Conservation (phyloP, 106 monocot genomes). For the Phalaenopsis aphrodite region DNA sequence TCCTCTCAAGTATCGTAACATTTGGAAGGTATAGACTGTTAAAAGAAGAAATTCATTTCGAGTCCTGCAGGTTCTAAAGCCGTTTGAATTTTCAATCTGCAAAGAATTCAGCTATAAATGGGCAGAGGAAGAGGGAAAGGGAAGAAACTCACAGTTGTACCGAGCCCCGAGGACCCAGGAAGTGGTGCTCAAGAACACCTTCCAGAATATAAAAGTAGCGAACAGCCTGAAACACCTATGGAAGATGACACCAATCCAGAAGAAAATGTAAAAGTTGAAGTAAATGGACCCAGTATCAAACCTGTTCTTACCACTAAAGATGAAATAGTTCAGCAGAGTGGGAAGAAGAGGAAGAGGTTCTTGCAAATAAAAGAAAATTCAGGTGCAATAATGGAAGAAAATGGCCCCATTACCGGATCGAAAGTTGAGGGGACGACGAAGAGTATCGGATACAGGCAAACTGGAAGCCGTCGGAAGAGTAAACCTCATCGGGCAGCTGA, state of each 20-base stretch:
- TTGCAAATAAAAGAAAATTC: conserved; percentile 26
- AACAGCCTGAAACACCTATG: conserved; percentile 36
- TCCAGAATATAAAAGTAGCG: conserved; percentile 39
- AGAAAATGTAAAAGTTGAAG: conserved; percentile 15
- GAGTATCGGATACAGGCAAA: conserved; percentile 43
- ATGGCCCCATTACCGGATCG: conserved; percentile 9
- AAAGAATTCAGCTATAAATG: conserved; percentile 14
- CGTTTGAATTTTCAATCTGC: too few relatives aligned
- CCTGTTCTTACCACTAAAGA: conserved; percentile 8
- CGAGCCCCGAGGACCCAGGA: conserved; percentile 30
- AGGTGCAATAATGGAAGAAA: conserved; percentile 26
- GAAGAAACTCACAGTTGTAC: conserved; percentile 31
- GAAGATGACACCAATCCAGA: conserved; percentile 47
- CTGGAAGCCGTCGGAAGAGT: conserved; percentile 52
- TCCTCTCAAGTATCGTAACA: too few relatives aligned
- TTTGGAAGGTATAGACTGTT: too few relatives aligned
- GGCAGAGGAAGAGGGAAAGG: conserved; percentile 74
- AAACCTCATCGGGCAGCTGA: conserved; percentile 67
- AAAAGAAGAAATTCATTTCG: too few relatives aligned
- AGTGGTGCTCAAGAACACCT: conserved; percentile 37
- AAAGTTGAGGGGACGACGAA: conserved; percentile 20
- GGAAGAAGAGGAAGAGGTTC: conserved; percentile 24
- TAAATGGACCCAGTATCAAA: conserved; percentile 8
- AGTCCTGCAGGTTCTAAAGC: too few relatives aligned
- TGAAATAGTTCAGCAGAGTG: conserved; percentile 12